Evolutionary conservation across 306 rosid genomes (phyloP).

Genomic region (Vigna mungo): DNA sequence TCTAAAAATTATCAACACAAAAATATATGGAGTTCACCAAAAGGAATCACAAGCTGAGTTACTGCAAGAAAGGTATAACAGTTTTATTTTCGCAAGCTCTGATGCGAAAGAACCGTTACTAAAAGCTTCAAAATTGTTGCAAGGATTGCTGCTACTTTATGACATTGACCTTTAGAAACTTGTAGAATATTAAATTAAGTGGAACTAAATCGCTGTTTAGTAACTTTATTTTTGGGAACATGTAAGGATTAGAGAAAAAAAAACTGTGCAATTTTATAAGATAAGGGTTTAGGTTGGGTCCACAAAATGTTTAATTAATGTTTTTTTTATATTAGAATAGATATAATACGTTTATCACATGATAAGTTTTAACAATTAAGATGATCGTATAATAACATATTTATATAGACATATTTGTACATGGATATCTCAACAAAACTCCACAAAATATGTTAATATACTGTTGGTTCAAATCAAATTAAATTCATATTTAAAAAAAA

Average conservation of each 20-base stretch:
- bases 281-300: background rate
- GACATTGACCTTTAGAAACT: background rate
- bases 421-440: background rate
- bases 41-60: too few species aligned
- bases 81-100: slow-evolving; percentile 1
- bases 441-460: background rate
- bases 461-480: too few species aligned
- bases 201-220: background rate
- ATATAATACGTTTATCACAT: background rate
- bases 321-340: background rate
- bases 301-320: background rate
- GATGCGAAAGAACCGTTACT: slow-evolving; percentile 26
- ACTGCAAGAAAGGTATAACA: slow-evolving; percentile 47
- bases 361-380: too few species aligned
- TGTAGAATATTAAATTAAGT: background rate
- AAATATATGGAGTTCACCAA: background rate
- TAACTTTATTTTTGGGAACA: background rate
- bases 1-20: slow-evolving; percentile 3
- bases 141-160: background rate
- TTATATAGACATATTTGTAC: background rate
- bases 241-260: background rate
- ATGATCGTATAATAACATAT: too few species aligned
- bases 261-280: background rate
- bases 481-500: too few species aligned
- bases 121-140: background rate